Evolutionary conservation across 257 asterid genomes (phyloP).

Genomic region (Mentha longifolia): DNA sequence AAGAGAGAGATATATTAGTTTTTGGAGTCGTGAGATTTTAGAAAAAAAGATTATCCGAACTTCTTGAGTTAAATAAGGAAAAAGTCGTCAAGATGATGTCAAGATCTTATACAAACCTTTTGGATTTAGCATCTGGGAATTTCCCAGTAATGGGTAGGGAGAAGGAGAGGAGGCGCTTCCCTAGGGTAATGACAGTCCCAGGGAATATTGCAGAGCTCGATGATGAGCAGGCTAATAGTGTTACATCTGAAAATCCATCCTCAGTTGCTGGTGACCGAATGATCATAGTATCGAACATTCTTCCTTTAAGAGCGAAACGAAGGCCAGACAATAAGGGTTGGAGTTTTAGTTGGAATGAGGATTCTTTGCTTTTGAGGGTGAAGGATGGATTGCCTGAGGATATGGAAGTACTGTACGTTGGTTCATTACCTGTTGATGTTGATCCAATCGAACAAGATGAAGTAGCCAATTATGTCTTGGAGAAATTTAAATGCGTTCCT

Average conservation of each 20-base stretch:
- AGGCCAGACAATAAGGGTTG: conserved; percentile 86
- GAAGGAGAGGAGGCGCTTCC: conserved; percentile 68
- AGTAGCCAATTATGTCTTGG: conserved; percentile 64
- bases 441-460: conserved; percentile 86
- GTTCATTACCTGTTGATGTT: conserved; percentile 70
- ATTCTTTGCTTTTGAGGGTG: conserved; percentile 69
- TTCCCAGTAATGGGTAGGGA: conserved; percentile 73
- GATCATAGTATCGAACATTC: conserved; percentile 74
- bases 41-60: conserved; percentile 22
- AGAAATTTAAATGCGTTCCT: conserved; percentile 71
- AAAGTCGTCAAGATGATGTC: conserved; percentile 71
- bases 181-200: conserved; percentile 87
- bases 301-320: conserved; percentile 78
- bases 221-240: conserved; percentile 74
- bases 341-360: conserved; percentile 86
- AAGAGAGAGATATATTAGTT: conserved; percentile 31
- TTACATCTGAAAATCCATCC: conserved; percentile 77
- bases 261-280: conserved; percentile 77
- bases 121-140: conserved; percentile 89
- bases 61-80: conserved; percentile 30
- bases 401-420: conserved; percentile 81
- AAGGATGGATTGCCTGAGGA: conserved; percentile 88
- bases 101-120: conserved; percentile 82
- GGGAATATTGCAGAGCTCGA: conserved; percentile 80
- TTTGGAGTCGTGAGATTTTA: conserved; percentile 37